Evolutionary conservation across 192 early-diverging fungal genomes (phyloP).

Genomic region (Coemansia sp.): DNA sequence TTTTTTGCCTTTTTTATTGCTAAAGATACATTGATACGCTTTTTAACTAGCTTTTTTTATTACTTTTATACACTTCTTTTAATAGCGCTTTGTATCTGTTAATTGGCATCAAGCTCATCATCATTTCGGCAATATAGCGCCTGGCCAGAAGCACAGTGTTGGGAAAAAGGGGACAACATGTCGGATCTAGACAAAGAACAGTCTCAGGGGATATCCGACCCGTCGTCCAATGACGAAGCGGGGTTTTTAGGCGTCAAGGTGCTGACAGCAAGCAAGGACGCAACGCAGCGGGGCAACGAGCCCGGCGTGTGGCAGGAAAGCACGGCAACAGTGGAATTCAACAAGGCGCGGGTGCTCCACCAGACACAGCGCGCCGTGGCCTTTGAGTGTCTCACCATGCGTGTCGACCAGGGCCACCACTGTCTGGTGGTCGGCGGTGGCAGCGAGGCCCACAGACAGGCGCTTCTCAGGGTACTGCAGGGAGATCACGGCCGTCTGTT

Average conservation of each 20-base stretch:
- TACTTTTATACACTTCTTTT: background rate
- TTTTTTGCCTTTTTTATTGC: too few species aligned
- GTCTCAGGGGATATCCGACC: background rate
- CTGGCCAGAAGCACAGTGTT: too few species aligned
- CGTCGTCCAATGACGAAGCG: background rate
- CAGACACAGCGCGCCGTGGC: constrained; percentile 6
- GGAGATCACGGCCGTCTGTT: too few species aligned
- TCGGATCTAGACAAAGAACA: background rate
- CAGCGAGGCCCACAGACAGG: too few species aligned
- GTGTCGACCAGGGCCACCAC: constrained; percentile 29
- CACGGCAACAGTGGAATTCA: constrained; percentile 5
- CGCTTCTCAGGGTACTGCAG: too few species aligned
- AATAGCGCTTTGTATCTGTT: background rate
- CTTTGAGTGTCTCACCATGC: constrained; percentile 24
- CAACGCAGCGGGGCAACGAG: background rate
- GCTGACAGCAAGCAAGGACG: background rate
- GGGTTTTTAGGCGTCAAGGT: background rate
- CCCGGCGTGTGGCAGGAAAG: constrained; percentile 13
- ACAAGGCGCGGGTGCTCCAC: constrained; percentile 9
- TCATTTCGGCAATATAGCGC: background rate
- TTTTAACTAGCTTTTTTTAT: background rate
- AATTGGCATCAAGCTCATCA: too few species aligned
- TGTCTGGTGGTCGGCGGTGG: too few species aligned
- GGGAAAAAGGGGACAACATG: background rate
- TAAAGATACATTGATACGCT: too few species aligned